phyloP scores from a whole-genome alignment of 2,329 filamentous ascomycete genomes.

The Lasiodiplodia gonubiensis region DNA sequence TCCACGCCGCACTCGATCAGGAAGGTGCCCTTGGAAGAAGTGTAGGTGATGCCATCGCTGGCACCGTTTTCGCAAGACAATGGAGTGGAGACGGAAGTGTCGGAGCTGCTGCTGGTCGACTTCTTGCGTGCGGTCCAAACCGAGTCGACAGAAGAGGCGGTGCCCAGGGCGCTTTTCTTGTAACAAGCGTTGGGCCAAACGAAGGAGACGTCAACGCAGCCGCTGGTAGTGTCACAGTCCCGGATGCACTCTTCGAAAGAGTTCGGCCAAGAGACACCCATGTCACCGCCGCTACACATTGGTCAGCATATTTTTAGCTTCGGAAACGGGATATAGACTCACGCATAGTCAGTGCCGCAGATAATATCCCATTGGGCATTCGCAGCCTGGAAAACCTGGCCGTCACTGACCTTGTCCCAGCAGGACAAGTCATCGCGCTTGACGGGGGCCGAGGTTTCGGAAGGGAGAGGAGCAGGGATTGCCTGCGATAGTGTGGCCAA shows the following conservation, averaged over 20 bases:
- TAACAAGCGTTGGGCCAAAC: slow-evolving; percentile 32
- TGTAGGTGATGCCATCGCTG: slow-evolving; percentile 30
- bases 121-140: slow-evolving; percentile 1
- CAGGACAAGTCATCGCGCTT: slow-evolving; percentile 6
- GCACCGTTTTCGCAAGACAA: slow-evolving; percentile 25
- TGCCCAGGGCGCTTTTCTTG: slow-evolving; percentile 30
- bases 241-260: slow-evolving; percentile 30
- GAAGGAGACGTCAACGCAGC: slow-evolving; percentile 32
- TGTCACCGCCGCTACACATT: slow-evolving; percentile 23
- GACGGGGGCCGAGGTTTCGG: background rate
- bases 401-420: slow-evolving; percentile 11
- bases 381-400: slow-evolving; percentile 9
- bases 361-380: slow-evolving; percentile 16
- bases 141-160: background rate
- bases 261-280: slow-evolving; percentile 17
- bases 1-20: slow-evolving; percentile 24
- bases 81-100: background rate
- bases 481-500: slow-evolving; percentile 13
- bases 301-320: background rate
- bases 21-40: slow-evolving; percentile 31
- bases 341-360: slow-evolving; percentile 15
- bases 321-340: background rate
- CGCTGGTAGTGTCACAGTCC: slow-evolving; percentile 30
- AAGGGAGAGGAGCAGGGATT: background rate
- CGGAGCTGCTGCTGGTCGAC: background rate